Evolutionary conservation across 2,329 filamentous ascomycete species (phyloP).

Genomic region (Trichoderma simmonsii): DNA sequence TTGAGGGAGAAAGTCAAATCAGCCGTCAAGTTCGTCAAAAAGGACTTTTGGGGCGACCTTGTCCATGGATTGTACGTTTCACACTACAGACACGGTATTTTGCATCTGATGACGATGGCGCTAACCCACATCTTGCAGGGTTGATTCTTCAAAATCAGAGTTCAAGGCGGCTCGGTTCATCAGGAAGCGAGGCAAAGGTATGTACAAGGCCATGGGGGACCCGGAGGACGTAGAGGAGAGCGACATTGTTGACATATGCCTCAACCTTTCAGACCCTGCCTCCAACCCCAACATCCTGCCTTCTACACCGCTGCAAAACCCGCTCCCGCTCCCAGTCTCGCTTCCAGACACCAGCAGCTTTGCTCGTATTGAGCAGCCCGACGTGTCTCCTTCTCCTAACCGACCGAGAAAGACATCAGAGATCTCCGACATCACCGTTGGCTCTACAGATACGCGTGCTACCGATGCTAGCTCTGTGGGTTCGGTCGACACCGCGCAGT

Average conservation of each 20-base stretch:
- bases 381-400: not conserved
- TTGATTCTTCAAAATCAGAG: not conserved
- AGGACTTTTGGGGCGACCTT: conserved; percentile 16
- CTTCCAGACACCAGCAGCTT: not conserved
- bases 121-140: conserved; percentile 2
- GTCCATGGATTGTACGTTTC: conserved; percentile 16
- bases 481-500: conserved; percentile 10
- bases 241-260: conserved; percentile 11
- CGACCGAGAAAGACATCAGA: conserved; percentile 1
- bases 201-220: conserved; percentile 5
- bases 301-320: conserved; percentile 3
- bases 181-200: conserved; percentile 18
- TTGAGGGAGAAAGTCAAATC: conserved; percentile 10
- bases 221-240: not conserved
- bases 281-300: conserved; percentile 14
- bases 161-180: conserved; percentile 20
- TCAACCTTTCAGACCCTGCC: conserved; percentile 11
- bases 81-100: not conserved
- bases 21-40: conserved; percentile 8
- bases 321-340: not conserved
- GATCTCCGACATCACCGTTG: not conserved
- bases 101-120: not conserved
- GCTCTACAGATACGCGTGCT: not conserved
- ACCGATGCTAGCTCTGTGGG: conserved; percentile 6
- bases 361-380: not conserved